A percentile compares a stretch with the other conserved stretches of the same genome.
These are phyloP conservation scores for Aurinia saxatilis DNA, from an alignment of 345 rosid species.

Conservation along the genomic window DNA sequence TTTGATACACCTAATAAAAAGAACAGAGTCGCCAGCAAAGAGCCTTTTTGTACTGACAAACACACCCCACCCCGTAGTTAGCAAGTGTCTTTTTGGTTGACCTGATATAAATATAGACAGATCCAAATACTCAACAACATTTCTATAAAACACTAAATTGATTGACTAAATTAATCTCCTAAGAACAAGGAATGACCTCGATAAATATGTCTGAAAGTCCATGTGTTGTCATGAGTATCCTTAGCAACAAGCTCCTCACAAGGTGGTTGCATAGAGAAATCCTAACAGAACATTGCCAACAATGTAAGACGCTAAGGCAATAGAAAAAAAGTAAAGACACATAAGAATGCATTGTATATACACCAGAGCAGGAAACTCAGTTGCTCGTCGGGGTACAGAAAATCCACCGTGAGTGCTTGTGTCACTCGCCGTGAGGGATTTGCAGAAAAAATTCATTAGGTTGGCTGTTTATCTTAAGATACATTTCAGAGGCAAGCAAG, in stretches of 20 bases:
- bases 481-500: conserved; percentile 76
- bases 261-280: conserved; percentile 92
- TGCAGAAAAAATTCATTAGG: conserved; percentile 89
- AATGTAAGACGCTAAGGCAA: conserved; percentile 13
- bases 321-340: not conserved
- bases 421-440: conserved; percentile 94
- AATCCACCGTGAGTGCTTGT: conserved; percentile 99
- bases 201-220: conserved; percentile 93
- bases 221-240: conserved; percentile 77
- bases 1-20: conserved; percentile 65
- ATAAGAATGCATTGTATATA: conserved; percentile 20
- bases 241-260: conserved; percentile 85
- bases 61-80: conserved; percentile 96
- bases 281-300: conserved; percentile 38
- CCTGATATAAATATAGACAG: conserved; percentile 40
- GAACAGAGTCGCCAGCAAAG: conserved; percentile 90
- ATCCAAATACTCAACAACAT: conserved; percentile 3
- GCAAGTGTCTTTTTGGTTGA: conserved; percentile 85
- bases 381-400: conserved; percentile 94
- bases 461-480: conserved; percentile 57
- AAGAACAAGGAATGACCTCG: conserved; percentile 48
- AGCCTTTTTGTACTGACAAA: conserved; percentile 92
- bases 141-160: not conserved
- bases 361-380: conserved; percentile 94
- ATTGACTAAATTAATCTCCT: not conserved